Evolutionary conservation across 1,284 basidiomycete species (phyloP).

Genomic region (Fomitopsis schrenkii): DNA sequence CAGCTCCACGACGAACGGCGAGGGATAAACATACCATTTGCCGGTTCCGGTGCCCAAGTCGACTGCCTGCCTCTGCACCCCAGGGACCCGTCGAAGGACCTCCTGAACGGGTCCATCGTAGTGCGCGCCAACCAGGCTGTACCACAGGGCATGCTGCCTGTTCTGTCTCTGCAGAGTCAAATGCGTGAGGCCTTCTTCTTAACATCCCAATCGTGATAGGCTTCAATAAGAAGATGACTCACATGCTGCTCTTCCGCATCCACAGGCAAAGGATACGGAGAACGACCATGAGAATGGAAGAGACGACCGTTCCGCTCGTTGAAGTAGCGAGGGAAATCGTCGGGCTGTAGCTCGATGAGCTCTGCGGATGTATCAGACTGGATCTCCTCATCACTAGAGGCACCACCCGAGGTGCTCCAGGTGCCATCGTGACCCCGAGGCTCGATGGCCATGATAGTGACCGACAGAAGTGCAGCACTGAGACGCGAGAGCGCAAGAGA

Average conservation of each 20-base stretch:
- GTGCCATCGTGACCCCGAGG: slow-evolving; percentile 7
- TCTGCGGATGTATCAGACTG: slow-evolving; percentile 39
- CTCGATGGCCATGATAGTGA: slow-evolving; percentile 17
- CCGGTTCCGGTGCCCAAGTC: slow-evolving; percentile 73
- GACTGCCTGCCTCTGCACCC: slow-evolving; percentile 45
- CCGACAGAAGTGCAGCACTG: background rate
- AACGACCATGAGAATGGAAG: slow-evolving; percentile 59
- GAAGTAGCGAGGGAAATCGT: slow-evolving; percentile 59
- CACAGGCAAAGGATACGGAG: slow-evolving; percentile 63
- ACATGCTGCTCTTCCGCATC: slow-evolving; percentile 63
- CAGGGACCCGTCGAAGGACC: slow-evolving; percentile 36
- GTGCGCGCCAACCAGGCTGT: slow-evolving; percentile 43
- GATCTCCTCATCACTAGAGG: slow-evolving; percentile 23
- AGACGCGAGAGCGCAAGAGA: slow-evolving; percentile 12
- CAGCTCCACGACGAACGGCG: slow-evolving; percentile 2
- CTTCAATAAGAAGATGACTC: slow-evolving; percentile 15
- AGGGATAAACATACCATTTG: slow-evolving; percentile 46
- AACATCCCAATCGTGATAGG: slow-evolving; percentile 6
- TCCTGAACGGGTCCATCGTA: slow-evolving; percentile 56
- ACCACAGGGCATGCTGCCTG: slow-evolving; percentile 44
- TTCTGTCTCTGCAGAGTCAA: slow-evolving; percentile 42
- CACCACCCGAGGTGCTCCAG: slow-evolving; percentile 1
- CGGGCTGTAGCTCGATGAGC: slow-evolving; percentile 35
- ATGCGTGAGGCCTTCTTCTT: background rate
- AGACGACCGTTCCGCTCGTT: slow-evolving; percentile 49